These are phyloP conservation scores for Dimocarpus longan DNA, from an alignment of 345 rosid species.

Conservation along the genomic window DNA sequence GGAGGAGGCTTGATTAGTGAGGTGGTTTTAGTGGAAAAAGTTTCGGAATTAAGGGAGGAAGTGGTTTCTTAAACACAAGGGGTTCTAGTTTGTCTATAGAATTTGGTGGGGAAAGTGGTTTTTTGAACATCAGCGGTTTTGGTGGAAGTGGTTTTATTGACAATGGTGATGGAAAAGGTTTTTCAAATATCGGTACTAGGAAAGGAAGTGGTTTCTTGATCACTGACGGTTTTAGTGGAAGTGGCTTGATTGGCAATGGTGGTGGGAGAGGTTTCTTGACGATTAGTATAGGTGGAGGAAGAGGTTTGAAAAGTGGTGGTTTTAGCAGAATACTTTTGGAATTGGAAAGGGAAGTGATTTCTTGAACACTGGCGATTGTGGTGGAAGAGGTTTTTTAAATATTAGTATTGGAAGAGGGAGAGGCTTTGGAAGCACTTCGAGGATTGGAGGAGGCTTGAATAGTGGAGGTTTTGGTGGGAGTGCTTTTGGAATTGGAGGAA, in stretches of 20 bases:
- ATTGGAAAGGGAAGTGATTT: not conserved
- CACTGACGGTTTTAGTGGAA: too few relatives aligned
- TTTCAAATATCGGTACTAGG: not conserved
- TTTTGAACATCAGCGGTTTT: conserved; percentile 17
- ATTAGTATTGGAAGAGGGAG: not conserved
- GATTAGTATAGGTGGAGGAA: conserved; percentile 2
- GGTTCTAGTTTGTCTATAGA: conserved; percentile 18
- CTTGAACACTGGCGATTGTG: conserved; percentile 6
- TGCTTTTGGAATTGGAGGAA: not conserved
- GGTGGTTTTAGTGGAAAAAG: too few relatives aligned
- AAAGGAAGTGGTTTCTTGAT: conserved; percentile 17
- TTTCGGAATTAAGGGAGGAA: not conserved
- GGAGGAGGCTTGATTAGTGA: conserved; percentile 1
- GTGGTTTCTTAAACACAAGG: too few relatives aligned
- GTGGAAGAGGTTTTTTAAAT: not conserved
- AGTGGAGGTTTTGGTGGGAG: conserved; percentile 15
- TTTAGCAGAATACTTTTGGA: conserved; percentile 11
- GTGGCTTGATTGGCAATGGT: not conserved
- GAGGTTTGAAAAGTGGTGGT: not conserved
- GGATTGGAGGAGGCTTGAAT: conserved; percentile 22
- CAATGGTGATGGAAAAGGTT: conserved; percentile 16
- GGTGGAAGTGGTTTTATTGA: conserved; percentile 13
- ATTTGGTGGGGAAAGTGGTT: conserved; percentile 23
- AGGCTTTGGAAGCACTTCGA: not conserved
- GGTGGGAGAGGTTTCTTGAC: conserved; percentile 10